Percentiles rank a stretch among this genome's conserved stretches.
Evolutionary conservation across 129 eudicot species (phyloP).

Genomic region (Flaveria ramosissima): DNA sequence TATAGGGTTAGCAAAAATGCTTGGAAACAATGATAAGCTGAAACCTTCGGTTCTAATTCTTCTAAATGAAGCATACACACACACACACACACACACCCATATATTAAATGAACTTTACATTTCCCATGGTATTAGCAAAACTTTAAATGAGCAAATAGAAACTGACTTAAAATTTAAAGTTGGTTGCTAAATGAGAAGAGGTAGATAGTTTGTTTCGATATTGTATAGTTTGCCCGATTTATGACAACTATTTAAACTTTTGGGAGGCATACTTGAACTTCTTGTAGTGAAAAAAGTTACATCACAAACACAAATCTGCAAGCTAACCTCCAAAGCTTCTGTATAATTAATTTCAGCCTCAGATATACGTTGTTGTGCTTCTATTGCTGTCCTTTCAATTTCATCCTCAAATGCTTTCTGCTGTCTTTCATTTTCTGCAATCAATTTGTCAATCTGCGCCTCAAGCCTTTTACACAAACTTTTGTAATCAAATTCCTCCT

Average conservation of each 20-base stretch:
- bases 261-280: slow-evolving; percentile 3
- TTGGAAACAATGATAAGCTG: slow-evolving; percentile 11
- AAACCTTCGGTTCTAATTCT: slow-evolving; percentile 14
- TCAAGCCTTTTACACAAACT: slow-evolving; percentile 89
- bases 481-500: slow-evolving; percentile 98
- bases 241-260: slow-evolving; percentile 10
- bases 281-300: background rate
- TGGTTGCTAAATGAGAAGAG: background rate
- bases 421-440: slow-evolving; percentile 88
- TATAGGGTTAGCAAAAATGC: slow-evolving; percentile 15
- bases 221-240: background rate
- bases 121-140: background rate
- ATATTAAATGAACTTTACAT: background rate
- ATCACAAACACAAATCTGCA: slow-evolving; percentile 13
- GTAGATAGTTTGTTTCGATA: background rate
- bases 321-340: slow-evolving; percentile 80
- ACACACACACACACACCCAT: too few species aligned
- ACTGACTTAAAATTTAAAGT: background rate
- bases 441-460: slow-evolving; percentile 80
- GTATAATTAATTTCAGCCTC: slow-evolving; percentile 80
- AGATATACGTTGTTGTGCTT: slow-evolving; percentile 73
- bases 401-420: slow-evolving; percentile 87
- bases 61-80: background rate
- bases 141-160: background rate
- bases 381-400: slow-evolving; percentile 68